Conservation (phyloP, 1,284 basidiomycete species). For the Pseudozyma tsukubaensis region DNA sequence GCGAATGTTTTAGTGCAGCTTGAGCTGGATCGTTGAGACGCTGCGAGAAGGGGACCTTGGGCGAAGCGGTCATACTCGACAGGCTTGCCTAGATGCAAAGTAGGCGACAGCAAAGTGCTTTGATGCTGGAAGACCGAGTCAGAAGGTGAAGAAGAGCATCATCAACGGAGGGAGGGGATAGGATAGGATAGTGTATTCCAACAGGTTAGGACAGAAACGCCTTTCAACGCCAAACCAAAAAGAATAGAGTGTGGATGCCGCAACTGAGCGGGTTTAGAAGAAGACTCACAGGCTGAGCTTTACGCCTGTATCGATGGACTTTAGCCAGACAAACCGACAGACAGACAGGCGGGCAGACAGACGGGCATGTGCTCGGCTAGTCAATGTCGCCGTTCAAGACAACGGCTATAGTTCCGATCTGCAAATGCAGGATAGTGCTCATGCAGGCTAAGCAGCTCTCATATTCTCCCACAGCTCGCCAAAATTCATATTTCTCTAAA, state of each 20-base stretch:
- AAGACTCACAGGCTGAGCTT: background rate
- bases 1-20: slow-evolving; percentile 8
- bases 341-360: no score
- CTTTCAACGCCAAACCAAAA: no score
- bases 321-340: background rate
- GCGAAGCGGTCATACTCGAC: slow-evolving; percentile 19
- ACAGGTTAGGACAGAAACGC: background rate
- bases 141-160: background rate
- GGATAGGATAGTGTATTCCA: background rate
- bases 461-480: no score
- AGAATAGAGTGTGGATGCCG: slow-evolving; percentile 12
- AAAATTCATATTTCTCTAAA: no score
- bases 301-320: slow-evolving; percentile 10
- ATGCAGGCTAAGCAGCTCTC: no score
- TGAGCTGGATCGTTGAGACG: slow-evolving; percentile 19
- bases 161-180: background rate
- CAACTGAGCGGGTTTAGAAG: background rate
- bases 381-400: no score
- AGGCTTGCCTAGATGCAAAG: background rate
- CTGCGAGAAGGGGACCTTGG: slow-evolving; percentile 24
- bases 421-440: no score
- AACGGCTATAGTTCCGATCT: no score
- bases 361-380: no score
- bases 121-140: background rate
- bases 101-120: background rate